Percentiles rank a stretch among this genome's conserved stretches.
Evolutionary conservation across 768 basidiomycete species (phyloP).

Genomic region (Myochromella boudieri): DNA sequence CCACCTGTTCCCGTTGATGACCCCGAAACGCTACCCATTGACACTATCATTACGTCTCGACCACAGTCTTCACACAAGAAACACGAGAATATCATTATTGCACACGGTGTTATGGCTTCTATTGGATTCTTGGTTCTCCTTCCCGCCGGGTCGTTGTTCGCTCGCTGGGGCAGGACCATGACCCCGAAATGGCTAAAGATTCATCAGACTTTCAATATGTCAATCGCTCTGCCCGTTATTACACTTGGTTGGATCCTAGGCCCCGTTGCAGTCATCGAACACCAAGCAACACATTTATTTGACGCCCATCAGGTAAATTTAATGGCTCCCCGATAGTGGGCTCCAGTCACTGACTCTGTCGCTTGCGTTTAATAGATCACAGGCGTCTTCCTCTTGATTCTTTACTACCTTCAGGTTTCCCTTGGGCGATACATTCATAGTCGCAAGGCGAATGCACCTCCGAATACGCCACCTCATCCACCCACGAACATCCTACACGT

Average conservation of each 20-base stretch:
- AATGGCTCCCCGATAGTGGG: background rate
- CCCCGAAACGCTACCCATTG: slow-evolving; percentile 6
- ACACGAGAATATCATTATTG: slow-evolving; percentile 44
- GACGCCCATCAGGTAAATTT: slow-evolving; percentile 52
- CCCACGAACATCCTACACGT: slow-evolving; percentile 59
- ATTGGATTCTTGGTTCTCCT: slow-evolving; percentile 58
- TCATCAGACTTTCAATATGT: slow-evolving; percentile 51
- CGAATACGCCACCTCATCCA: slow-evolving; percentile 39
- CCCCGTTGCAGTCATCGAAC: slow-evolving; percentile 42
- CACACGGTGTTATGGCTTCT: slow-evolving; percentile 52
- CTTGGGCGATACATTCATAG: slow-evolving; percentile 56
- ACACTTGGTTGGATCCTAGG: slow-evolving; percentile 49
- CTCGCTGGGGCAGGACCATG: slow-evolving; percentile 52
- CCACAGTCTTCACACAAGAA: slow-evolving; percentile 21
- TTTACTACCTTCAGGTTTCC: slow-evolving; percentile 51
- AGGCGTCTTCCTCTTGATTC: slow-evolving; percentile 48
- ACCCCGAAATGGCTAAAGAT: slow-evolving; percentile 55
- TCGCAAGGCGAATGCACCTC: slow-evolving; percentile 29
- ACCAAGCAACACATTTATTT: slow-evolving; percentile 40
- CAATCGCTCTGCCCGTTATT: slow-evolving; percentile 49
- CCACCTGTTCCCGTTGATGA: slow-evolving; percentile 5
- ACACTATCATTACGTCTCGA: slow-evolving; percentile 3
- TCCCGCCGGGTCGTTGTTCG: slow-evolving; percentile 52
- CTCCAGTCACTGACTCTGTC: background rate
- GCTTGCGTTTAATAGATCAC: slow-evolving; percentile 48